Base-by-base conservation (phyloP, 2,329 filamentous ascomycete genomes). In the Alternaria arbusti region DNA sequence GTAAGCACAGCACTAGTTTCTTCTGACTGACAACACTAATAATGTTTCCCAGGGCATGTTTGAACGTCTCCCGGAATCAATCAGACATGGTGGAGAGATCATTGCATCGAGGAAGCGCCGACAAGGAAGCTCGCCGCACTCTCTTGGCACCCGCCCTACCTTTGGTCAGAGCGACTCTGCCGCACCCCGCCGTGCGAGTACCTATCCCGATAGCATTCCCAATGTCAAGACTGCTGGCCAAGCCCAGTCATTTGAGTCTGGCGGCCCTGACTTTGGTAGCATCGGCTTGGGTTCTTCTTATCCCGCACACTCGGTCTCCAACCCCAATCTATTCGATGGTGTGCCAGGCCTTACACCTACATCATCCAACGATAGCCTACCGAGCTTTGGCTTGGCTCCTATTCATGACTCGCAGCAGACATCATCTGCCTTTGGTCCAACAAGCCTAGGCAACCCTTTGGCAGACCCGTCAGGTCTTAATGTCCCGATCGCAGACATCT, bases 31-130 rank as follows among this genome's bases (percentile, higher is more conserved):
- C 28, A 30, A 60, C 25, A 52, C 68, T 74, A 52, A 74, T 50
- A 20, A 43, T 5, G 22, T 28, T 3, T 15, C 22, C 12, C 71
- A 96, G 92, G 85, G 86, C 52, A 85, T 97, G 8, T 97, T 98
- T 77, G 92, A 96, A 64, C 89, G 94, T 74, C 81, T 98, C 1
- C 93, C 94, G 1, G 90, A 91, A 54, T 86, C 86, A 60, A 83
- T 96, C 32, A 90, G 89, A 56, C 74, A 73, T 54, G 70, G 76
- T 40, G 65, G 71, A 61, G 71, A 76, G n/a, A 54, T 70, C 13
- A 65, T 68, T 13, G 71, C 73, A 20, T 78, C 65, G 25, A 79
- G 75, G 64, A 81, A 81, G 64, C 78, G 79, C 22, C 73, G 79
- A 40, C 79, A 80, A 58, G 78, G 70, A 45, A 77, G 74, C 36